Base-by-base conservation (phyloP, 1,139 yeast species). In the Taiozyma sp. region DNA sequence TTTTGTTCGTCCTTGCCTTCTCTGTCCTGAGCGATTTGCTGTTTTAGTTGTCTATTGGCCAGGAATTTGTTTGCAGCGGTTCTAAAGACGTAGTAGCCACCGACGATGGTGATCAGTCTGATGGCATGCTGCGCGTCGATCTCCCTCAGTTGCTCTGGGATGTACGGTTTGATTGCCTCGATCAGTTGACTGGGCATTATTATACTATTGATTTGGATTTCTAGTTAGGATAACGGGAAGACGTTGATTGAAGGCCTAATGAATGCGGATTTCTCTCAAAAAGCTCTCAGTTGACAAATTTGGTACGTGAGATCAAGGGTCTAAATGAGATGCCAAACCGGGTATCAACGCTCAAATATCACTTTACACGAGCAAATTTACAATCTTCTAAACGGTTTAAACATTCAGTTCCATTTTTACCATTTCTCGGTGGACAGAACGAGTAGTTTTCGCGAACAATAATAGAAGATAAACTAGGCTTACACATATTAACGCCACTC, bases 41-140 rank as follows among this genome's bases (percentile, higher is more conserved):
- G 65, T 52, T 78, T 70, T 52, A 83, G 62, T 58, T 82, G 86
- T 54, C 77, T 76, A 55, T 73, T 74, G 55, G 79, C 78, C 57
- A 76, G 61, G 54, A 69, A 73, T 43, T 71, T 72, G 46, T 71
- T 65, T 6, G 69, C 73, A 29, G 75, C 65, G 36, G 70, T 72
- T 63, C 81, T 71, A 44, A 76, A 44, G 41, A 78, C 64, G 40
- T 70, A 59, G 54, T 78, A 78, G 8, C 79, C 80, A 52, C 80
- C 77, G 23, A 76, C 65, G 41, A 77, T 67, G 43, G 73, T 67
- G 29, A 74, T 67, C 28, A 78, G 57, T 55, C 81, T 70, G 44
- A 77, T 57, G 29, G 62, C 59, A 41, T 70, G 71, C 50, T 64
- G 57, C 19, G 67, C 53, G 51, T 72, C 73, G 34, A 74, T 56